A percentile compares a stretch with the other conserved stretches of the same genome.
Conservation (phyloP, 495 filamentous ascomycete genomes). For the Choiromyces venosus region DNA sequence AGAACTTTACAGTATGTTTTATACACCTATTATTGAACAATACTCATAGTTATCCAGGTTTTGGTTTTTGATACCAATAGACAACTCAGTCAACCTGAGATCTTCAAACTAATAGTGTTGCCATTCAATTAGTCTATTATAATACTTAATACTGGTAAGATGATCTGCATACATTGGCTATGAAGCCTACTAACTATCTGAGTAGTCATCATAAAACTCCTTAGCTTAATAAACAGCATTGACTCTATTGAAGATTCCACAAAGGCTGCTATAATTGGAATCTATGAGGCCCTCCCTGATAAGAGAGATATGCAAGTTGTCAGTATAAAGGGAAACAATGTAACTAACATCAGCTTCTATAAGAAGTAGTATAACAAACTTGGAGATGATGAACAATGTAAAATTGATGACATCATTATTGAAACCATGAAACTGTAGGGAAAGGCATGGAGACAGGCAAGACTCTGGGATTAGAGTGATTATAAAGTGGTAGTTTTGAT, state of each 20-base stretch:
- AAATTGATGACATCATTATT: too few relatives aligned
- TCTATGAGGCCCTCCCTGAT: conserved; percentile 29
- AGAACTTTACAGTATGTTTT: conserved; percentile 28
- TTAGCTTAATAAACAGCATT: conserved; percentile 31
- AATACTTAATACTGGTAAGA: conserved; percentile 39
- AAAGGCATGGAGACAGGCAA: too few relatives aligned
- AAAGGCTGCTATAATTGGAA: too few relatives aligned
- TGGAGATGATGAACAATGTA: conserved; percentile 26
- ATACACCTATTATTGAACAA: too few relatives aligned
- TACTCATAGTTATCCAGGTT: conserved; percentile 13
- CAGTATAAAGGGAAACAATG: conserved; percentile 36
- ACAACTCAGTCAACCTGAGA: conserved; percentile 25
- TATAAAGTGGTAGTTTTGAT: conserved; percentile 39
- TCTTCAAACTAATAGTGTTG: conserved; percentile 35
- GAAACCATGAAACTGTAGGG: too few relatives aligned
- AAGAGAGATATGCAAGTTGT: conserved; percentile 36
- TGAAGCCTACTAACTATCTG: conserved; percentile 8
- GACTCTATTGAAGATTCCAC: conserved; percentile 26
- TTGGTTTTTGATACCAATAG: conserved; percentile 41
- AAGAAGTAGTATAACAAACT: conserved; percentile 23
- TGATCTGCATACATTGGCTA: not conserved
- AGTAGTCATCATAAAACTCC: conserved; percentile 38
- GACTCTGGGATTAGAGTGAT: conserved; percentile 11
- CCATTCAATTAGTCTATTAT: conserved; percentile 28
- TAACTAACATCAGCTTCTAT: too few relatives aligned